Percentiles rank a stretch among this genome's conserved stretches.
Conservation (phyloP, 2,329 filamentous ascomycete genomes). For the Kalmusia sp. region DNA sequence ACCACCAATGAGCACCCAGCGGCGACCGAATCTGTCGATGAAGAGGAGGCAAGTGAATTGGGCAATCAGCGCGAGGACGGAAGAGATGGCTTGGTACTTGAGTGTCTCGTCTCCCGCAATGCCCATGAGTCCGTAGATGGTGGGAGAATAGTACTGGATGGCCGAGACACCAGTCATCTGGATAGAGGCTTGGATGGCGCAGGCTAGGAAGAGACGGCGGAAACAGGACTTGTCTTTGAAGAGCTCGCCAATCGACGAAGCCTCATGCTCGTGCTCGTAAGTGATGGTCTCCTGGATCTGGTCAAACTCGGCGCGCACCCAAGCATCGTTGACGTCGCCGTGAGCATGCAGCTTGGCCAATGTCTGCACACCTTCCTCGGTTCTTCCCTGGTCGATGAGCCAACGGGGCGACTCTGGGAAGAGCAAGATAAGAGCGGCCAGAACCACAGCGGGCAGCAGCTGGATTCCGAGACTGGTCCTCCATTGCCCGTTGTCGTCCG, state of each 20-base stretch:
- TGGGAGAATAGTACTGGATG: slow-evolving; percentile 77
- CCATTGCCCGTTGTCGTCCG: slow-evolving; percentile 62
- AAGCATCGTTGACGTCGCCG: slow-evolving; percentile 70
- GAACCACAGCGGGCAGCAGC: slow-evolving; percentile 69
- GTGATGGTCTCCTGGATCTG: slow-evolving; percentile 73
- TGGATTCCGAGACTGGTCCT: slow-evolving; percentile 73
- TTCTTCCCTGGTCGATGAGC: slow-evolving; percentile 75
- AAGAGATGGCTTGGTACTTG: slow-evolving; percentile 78
- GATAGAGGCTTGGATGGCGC: slow-evolving; percentile 71
- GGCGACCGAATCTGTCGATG: slow-evolving; percentile 74
- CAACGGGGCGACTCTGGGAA: slow-evolving; percentile 75
- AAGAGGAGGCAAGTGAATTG: slow-evolving; percentile 72
- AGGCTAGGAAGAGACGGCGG: slow-evolving; percentile 74
- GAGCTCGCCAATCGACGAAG: slow-evolving; percentile 73
- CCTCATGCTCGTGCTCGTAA: slow-evolving; percentile 71
- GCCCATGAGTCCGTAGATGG: slow-evolving; percentile 73
- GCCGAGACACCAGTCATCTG: slow-evolving; percentile 73
- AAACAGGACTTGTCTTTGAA: slow-evolving; percentile 72
- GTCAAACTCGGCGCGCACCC: slow-evolving; percentile 75
- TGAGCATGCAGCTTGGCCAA: slow-evolving; percentile 74
- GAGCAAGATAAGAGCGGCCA: slow-evolving; percentile 70
- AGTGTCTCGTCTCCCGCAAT: slow-evolving; percentile 70
- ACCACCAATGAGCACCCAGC: slow-evolving; percentile 74
- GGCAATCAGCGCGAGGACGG: slow-evolving; percentile 71
- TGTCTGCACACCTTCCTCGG: slow-evolving; percentile 69